Conservation (phyloP, 441 rosid species). For the Sinapis alba region DNA sequence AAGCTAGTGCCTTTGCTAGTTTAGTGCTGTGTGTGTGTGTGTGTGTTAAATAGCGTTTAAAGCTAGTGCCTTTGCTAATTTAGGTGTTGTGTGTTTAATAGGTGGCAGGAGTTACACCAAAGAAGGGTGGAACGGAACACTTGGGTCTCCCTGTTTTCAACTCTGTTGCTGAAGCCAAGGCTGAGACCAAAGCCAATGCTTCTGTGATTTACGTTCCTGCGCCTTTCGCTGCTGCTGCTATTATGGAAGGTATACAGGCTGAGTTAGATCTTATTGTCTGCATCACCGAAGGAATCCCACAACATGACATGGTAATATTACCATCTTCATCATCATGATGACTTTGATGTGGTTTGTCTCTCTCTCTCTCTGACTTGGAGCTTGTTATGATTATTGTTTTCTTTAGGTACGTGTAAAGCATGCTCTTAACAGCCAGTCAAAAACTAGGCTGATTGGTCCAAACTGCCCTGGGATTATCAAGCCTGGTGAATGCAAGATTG, state of each 20-base stretch:
- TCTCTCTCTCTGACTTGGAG: constrained; percentile 26
- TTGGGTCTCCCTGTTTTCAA: constrained; percentile 97
- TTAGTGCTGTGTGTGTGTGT: no score
- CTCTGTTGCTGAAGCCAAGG: constrained; percentile 94
- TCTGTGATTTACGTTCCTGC: constrained; percentile 96
- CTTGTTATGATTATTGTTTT: background rate
- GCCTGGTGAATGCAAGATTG: constrained; percentile 96
- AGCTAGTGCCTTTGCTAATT: constrained; percentile 5
- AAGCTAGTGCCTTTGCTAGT: no score
- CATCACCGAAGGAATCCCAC: constrained; percentile 97
- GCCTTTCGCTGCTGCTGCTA: constrained; percentile 94
- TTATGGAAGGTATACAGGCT: constrained; percentile 94
- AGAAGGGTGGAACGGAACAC: constrained; percentile 99
- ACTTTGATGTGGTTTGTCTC: background rate
- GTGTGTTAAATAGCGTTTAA: no score
- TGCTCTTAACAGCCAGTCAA: constrained; percentile 84
- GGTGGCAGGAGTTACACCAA: constrained; percentile 98
- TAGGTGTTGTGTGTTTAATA: constrained; percentile 29
- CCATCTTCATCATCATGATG: background rate
- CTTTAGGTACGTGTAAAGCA: constrained; percentile 88
- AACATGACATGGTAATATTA: constrained; percentile 82
- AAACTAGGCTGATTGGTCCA: constrained; percentile 86
- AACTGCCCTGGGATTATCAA: constrained; percentile 95
- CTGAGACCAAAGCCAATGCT: constrained; percentile 92
- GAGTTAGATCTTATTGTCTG: constrained; percentile 93